phyloP scores from a whole-genome alignment of 345 rosid genomes.

The Erucastrum elatum region DNA sequence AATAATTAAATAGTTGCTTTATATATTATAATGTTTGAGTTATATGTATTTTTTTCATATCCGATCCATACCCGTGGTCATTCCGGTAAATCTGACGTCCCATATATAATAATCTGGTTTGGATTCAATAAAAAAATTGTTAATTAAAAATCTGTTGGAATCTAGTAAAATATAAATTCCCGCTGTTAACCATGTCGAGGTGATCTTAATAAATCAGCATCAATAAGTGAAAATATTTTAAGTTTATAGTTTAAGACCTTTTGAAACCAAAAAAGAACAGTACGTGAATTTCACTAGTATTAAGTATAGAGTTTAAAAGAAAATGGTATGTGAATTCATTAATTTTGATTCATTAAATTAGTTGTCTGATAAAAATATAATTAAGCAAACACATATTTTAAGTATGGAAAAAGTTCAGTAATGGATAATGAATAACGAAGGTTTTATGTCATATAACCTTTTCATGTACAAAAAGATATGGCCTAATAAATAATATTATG shows the following conservation, averaged over 20 bases:
- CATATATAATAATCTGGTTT: neutral
- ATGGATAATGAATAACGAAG: neutral
- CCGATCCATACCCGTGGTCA: too few species aligned
- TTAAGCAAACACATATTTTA: neutral
- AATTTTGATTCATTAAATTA: neutral
- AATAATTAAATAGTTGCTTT: too few species aligned
- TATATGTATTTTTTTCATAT: too few species aligned
- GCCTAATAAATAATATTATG: too few species aligned
- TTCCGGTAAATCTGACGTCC: too few species aligned
- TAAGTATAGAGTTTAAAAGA: neutral
- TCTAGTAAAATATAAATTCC: neutral
- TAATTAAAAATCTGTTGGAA: neutral
- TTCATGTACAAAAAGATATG: too few species aligned
- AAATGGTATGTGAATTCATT: neutral
- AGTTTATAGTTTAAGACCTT: neutral
- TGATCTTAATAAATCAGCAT: neutral
- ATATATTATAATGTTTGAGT: too few species aligned
- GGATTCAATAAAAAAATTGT: neutral
- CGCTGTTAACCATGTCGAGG: neutral
- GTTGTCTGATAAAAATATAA: neutral
- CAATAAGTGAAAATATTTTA: too few species aligned
- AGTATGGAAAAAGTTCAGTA: neutral
- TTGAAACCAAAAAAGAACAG: neutral
- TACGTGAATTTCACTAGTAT: neutral
- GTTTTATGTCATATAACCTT: too few species aligned